phyloP scores from a whole-genome alignment of 2,329 filamentous ascomycete species.

The Dactylellina sp. region DNA sequence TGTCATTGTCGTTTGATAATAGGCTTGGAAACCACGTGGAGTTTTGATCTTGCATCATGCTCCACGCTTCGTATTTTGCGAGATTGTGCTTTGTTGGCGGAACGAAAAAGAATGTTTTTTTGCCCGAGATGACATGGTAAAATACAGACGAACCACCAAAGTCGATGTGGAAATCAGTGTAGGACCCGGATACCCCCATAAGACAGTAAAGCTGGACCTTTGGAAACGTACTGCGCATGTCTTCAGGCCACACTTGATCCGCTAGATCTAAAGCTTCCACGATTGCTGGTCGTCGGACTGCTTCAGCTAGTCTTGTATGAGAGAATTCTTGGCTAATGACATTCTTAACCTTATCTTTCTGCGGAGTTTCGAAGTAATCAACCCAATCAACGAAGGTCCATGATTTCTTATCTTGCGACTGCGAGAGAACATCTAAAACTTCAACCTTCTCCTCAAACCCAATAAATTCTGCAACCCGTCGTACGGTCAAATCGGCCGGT shows the following conservation, averaged over 20 bases:
- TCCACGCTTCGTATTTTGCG: constrained; percentile 79
- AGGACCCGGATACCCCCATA: constrained; percentile 78
- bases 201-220: constrained; percentile 71
- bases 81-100: constrained; percentile 75
- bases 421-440: constrained; percentile 77
- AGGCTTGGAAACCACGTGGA: constrained; percentile 66
- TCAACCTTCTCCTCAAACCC: constrained; percentile 73
- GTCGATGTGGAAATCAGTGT: constrained; percentile 78
- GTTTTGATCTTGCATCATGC: constrained; percentile 74
- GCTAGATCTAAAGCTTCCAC: constrained; percentile 73
- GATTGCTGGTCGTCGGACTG: constrained; percentile 73
- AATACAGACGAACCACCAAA: constrained; percentile 78
- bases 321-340: constrained; percentile 78
- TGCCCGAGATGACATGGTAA: constrained; percentile 76
- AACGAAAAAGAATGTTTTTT: constrained; percentile 79
- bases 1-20: constrained; percentile 38
- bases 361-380: constrained; percentile 74
- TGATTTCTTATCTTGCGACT: constrained; percentile 73
- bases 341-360: constrained; percentile 73
- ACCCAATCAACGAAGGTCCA: constrained; percentile 76
- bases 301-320: constrained; percentile 71
- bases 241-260: constrained; percentile 70
- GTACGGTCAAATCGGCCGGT: constrained; percentile 73
- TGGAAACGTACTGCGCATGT: constrained; percentile 70
- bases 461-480: constrained; percentile 73